Percentiles rank a stretch among this genome's conserved stretches.
Conservation (phyloP, 164 flowering plant genomes). For the Stephania japonica region DNA sequence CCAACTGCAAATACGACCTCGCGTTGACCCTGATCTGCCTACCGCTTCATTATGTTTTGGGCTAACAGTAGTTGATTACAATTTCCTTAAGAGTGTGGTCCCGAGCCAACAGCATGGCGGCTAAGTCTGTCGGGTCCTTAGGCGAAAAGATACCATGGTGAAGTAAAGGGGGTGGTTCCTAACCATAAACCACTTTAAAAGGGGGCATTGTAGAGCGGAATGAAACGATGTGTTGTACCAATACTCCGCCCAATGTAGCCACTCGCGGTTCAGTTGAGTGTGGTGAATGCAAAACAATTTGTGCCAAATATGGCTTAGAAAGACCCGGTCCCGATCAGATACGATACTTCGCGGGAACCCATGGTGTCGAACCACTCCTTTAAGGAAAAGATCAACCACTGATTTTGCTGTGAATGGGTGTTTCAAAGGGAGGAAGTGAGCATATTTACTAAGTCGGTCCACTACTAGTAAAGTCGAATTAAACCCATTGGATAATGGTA, state of each 20-base stretch:
- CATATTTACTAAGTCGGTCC: not conserved
- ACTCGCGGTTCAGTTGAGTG: not conserved
- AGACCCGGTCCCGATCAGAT: not conserved
- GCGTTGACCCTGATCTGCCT: too few relatives aligned
- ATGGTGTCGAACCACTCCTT: not conserved
- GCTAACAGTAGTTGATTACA: too few relatives aligned
- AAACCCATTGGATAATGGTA: not conserved
- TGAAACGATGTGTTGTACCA: not conserved
- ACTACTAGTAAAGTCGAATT: not conserved
- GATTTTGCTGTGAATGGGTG: not conserved
- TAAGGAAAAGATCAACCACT: not conserved
- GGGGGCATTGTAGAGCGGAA: too few relatives aligned
- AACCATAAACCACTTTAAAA: too few relatives aligned
- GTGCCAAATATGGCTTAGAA: not conserved
- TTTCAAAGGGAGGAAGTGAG: not conserved
- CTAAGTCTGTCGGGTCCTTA: too few relatives aligned
- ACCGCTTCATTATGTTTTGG: too few relatives aligned
- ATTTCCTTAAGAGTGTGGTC: too few relatives aligned
- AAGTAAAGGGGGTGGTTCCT: too few relatives aligned
- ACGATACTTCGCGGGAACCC: not conserved
- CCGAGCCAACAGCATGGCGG: too few relatives aligned
- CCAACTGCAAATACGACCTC: too few relatives aligned
- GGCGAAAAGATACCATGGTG: too few relatives aligned
- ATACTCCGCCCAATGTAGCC: slow-evolving; percentile 7
- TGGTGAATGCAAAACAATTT: not conserved